phyloP scores from a whole-genome alignment of 192 early-diverging fungal genomes.

The Geranomyces michiganensis region DNA sequence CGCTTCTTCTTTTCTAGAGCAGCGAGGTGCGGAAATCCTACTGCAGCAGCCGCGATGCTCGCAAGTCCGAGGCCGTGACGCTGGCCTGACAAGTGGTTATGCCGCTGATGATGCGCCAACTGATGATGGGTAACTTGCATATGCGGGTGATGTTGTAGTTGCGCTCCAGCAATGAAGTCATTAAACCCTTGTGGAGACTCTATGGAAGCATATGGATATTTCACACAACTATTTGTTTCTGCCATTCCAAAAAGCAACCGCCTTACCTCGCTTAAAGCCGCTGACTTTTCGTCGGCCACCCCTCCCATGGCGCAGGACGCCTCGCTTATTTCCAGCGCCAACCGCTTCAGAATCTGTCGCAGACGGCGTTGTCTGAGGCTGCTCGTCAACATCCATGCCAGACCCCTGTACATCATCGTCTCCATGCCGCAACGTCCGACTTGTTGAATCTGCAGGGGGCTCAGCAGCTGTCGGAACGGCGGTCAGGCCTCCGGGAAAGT shows the following conservation, averaged over 20 bases:
- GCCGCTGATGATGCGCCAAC: neutral
- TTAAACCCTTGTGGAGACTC: slow-evolving; percentile 8
- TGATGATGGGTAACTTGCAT: slow-evolving; percentile 2
- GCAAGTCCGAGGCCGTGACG: slow-evolving; percentile 3
- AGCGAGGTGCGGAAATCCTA: neutral
- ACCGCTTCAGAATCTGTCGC: neutral
- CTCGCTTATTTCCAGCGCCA: neutral
- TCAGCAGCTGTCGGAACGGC: no score
- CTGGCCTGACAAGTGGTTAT: neutral
- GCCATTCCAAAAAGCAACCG: neutral
- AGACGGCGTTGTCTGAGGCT: neutral
- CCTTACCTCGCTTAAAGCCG: slow-evolving; percentile 18
- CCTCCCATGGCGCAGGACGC: neutral
- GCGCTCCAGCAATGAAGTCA: slow-evolving; percentile 1
- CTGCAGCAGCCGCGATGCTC: neutral
- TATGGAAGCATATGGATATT: neutral
- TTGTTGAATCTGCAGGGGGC: no score
- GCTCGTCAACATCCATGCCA: no score
- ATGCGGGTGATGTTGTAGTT: slow-evolving; percentile 1
- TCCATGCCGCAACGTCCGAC: no score
- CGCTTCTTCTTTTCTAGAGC: slow-evolving; percentile 2
- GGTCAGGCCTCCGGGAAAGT: no score
- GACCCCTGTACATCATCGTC: no score
- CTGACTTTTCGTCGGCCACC: slow-evolving; percentile 13
- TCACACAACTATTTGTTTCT: neutral